phyloP scores from a whole-genome alignment of 305 asterid genomes.

The Solanum hybrid region DNA sequence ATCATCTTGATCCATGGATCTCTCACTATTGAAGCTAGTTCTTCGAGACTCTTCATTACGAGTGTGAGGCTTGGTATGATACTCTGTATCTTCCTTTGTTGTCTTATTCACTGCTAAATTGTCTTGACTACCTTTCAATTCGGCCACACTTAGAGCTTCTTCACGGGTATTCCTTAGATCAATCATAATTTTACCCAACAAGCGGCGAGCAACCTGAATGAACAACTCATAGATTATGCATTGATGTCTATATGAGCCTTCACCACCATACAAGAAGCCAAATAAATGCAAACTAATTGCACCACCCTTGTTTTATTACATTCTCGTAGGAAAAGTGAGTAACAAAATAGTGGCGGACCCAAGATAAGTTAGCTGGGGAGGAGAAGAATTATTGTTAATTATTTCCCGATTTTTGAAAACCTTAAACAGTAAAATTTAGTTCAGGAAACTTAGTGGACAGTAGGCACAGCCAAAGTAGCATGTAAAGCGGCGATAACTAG shows the following conservation, averaged over 20 bases:
- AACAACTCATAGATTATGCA: background rate
- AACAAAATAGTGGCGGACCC: background rate
- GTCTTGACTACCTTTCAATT: conserved; percentile 35
- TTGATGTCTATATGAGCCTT: background rate
- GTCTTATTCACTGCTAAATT: conserved; percentile 14
- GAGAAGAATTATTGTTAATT: background rate
- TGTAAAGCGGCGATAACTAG: background rate
- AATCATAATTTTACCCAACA: conserved; percentile 46
- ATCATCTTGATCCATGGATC: conserved; percentile 57
- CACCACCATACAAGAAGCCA: background rate
- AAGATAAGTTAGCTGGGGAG: background rate
- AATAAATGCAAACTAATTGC: background rate
- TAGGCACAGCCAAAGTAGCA: background rate
- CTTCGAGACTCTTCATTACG: conserved; percentile 35
- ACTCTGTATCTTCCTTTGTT: conserved; percentile 31
- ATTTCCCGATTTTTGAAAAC: background rate
- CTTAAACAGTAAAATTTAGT: background rate
- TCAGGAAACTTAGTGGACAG: background rate
- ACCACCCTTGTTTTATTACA: background rate
- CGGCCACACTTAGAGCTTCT: conserved; percentile 51
- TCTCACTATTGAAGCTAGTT: conserved; percentile 81
- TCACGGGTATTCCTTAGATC: conserved; percentile 51
- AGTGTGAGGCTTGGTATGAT: conserved; percentile 20
- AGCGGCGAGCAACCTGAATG: conserved; percentile 45
- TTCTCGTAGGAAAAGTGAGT: background rate